Base-by-base conservation (phyloP, 2,329 filamentous ascomycete genomes). In the Ilyonectria destructans region DNA sequence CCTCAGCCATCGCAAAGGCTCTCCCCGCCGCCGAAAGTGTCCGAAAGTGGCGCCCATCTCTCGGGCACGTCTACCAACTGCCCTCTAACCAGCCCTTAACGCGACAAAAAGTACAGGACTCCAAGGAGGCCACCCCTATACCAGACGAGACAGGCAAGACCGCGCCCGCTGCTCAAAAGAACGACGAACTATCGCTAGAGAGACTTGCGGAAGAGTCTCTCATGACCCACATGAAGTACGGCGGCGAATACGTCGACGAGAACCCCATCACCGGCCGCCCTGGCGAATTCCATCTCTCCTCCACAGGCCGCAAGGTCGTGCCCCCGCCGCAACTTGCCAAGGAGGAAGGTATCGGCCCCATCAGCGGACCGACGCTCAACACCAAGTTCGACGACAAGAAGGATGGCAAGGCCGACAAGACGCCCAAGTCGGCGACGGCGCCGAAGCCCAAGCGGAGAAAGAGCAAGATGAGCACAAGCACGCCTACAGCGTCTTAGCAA, bases 261-360 rank as follows among this genome's bases (percentile, higher is more conserved):
- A 92, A 91, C 71, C 89, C 90, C 48, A 91, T 92, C 73, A 91
- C 89, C 0, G 90, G 90, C 56, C 85, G 87, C 33, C 90, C 90
- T 1, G 90, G 90, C 57, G 88, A 90, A 61, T 92, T 92, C 78
- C 89, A 91, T 71, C 84, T 91, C 12, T 87, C 87, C 9, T 89
- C 88, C 8, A 91, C 89, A 0, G 89, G 90, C 1, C 85, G 89
- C 61, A 87, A 87, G 74, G 74, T 78, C 2, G 77, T 80, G 5
- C 76, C 75, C 17, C 77, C 80, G 23, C 79, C 79, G 2, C 79
- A 79, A 51, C 71, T 77, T 49, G 72, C 71, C 5, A 71, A 78
- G 52, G 73, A 78, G 26, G 75, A 76, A 8, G 75, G 78, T 1
- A 80, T 83, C 19, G 78, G 80, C 9, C 76, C 79, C 4, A 78